A percentile compares a stretch with the other conserved stretches of the same genome.
phyloP scores from a whole-genome alignment of 345 rosid genomes.

The Cochlearia excelsa region DNA sequence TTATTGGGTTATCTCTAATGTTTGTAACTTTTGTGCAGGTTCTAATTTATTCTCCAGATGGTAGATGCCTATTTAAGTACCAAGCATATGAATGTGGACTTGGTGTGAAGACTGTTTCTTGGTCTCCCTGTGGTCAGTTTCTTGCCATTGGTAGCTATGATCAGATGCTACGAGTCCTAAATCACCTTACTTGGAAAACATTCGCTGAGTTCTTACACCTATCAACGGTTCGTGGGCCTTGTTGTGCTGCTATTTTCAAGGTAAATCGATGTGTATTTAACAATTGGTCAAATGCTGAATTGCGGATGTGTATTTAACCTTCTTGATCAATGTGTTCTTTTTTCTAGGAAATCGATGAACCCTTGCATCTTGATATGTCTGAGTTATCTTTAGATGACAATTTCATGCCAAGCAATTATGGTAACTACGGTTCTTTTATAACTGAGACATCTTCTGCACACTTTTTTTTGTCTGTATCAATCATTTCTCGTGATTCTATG shows the following conservation, averaged over 20 bases:
- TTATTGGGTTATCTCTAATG: slow-evolving; percentile 2
- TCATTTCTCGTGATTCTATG: slow-evolving; percentile 1
- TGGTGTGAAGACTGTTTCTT: slow-evolving; percentile 85
- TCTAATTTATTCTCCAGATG: slow-evolving; percentile 91
- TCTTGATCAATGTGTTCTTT: neutral
- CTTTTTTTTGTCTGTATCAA: neutral
- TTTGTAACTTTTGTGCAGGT: slow-evolving; percentile 52
- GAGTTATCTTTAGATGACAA: slow-evolving; percentile 67
- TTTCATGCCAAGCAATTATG: slow-evolving; percentile 64
- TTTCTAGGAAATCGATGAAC: slow-evolving; percentile 86
- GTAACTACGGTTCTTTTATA: slow-evolving; percentile 35
- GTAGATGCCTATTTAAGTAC: slow-evolving; percentile 86
- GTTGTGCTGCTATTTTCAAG: slow-evolving; percentile 86
- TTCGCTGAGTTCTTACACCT: slow-evolving; percentile 94
- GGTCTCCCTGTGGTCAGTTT: slow-evolving; percentile 99
- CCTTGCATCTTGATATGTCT: slow-evolving; percentile 77
- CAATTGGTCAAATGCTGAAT: too few species aligned
- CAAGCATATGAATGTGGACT: slow-evolving; percentile 97
- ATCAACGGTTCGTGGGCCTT: slow-evolving; percentile 80
- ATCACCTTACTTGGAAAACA: slow-evolving; percentile 93
- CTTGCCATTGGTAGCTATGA: slow-evolving; percentile 95
- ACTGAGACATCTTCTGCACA: neutral
- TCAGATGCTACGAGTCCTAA: slow-evolving; percentile 83
- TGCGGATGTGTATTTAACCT: slow-evolving; percentile 7
- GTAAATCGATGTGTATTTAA: slow-evolving; percentile 26